Conservation (phyloP, 78 protist genomes). For the Dictyostelium capitatum region DNA sequence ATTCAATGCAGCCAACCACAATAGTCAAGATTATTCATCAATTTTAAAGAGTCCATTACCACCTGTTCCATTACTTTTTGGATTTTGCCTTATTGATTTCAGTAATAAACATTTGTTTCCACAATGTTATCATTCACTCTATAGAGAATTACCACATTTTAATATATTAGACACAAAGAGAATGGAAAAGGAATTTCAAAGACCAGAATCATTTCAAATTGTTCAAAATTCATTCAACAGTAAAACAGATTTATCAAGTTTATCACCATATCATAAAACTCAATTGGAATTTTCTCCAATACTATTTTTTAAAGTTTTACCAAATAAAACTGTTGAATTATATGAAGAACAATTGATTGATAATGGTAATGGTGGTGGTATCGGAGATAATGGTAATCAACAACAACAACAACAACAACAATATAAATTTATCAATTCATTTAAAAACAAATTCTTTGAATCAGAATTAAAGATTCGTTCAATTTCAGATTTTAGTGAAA, state of each 20-base stretch:
- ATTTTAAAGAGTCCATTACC: background rate
- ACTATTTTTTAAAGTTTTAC: background rate
- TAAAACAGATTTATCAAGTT: background rate
- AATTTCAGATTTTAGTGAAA: background rate
- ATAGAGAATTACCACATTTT: conserved; percentile 1
- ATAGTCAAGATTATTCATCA: background rate
- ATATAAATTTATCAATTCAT: background rate
- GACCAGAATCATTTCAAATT: background rate
- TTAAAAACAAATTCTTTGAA: background rate
- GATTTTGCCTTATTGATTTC: background rate
- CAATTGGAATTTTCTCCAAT: conserved; percentile 19
- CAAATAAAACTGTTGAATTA: background rate
- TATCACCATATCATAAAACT: background rate
- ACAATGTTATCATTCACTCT: conserved; percentile 5
- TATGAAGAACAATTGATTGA: background rate
- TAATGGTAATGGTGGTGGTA: background rate
- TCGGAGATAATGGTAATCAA: background rate
- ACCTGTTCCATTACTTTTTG: background rate
- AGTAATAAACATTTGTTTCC: conserved; percentile 29
- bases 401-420: too few relatives aligned
- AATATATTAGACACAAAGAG: background rate
- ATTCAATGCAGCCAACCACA: too few relatives aligned
- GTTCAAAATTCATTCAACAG: background rate
- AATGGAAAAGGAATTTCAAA: background rate
- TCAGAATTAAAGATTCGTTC: background rate